Percentiles rank a stretch among this genome's conserved stretches.
These are phyloP conservation scores for Bipolaris bicolor DNA, from an alignment of 2,329 filamentous ascomycete species.

Conservation along the genomic window DNA sequence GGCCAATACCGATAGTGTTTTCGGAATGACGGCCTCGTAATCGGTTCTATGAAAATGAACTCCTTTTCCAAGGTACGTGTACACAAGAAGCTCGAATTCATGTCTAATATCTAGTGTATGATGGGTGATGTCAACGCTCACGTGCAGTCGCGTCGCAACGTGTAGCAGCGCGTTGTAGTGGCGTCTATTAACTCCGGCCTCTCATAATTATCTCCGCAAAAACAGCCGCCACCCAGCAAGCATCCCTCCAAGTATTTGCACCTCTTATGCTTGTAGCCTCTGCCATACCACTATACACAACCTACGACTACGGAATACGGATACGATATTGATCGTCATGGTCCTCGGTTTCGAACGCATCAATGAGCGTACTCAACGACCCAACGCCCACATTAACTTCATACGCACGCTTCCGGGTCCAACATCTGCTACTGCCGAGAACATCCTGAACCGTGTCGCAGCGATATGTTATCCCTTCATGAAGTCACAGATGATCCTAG, in stretches of 20 bases:
- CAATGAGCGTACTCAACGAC: slow-evolving; percentile 75
- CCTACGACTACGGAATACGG: neutral
- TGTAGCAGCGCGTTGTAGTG: slow-evolving; percentile 4
- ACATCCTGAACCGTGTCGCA: slow-evolving; percentile 48
- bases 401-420: slow-evolving; percentile 77
- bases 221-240: slow-evolving; percentile 1
- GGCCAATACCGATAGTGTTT: too few relatives aligned
- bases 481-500: slow-evolving; percentile 54
- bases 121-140: neutral
- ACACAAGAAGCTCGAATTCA: too few relatives aligned
- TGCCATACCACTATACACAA: neutral
- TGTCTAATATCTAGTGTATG: too few relatives aligned
- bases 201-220: slow-evolving; percentile 3
- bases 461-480: slow-evolving; percentile 75
- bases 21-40: too few relatives aligned
- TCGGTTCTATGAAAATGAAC: too few relatives aligned
- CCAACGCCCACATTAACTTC: slow-evolving; percentile 81
- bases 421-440: slow-evolving; percentile 35
- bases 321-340: slow-evolving; percentile 58
- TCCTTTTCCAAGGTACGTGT: too few relatives aligned
- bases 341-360: slow-evolving; percentile 78
- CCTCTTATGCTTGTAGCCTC: neutral
- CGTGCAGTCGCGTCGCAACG: neutral
- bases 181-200: slow-evolving; percentile 9
- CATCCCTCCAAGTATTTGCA: slow-evolving; percentile 2